Base-by-base conservation (phyloP, 2,329 filamentous ascomycete genomes). In the Aspergillus sp. region DNA sequence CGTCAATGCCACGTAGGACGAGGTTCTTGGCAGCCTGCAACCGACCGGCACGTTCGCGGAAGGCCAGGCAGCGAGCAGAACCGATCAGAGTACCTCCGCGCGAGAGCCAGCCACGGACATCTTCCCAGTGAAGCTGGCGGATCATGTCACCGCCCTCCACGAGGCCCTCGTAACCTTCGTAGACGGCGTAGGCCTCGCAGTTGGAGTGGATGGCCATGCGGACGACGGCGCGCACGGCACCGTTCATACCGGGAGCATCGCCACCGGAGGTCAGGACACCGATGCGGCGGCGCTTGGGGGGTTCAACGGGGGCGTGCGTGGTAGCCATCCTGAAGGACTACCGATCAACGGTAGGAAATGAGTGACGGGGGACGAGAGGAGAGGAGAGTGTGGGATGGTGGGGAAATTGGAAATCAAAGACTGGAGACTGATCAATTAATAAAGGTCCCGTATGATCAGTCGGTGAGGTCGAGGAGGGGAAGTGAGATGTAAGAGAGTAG, bases 71-170 rank as follows among this genome's bases (percentile, higher is more conserved):
- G 63, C 95, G 86, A 58, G 95, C 95, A 46, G 95, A 98, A 63
- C 95, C 95, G 72, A 99, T 98, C 63, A 97, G 85, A 16, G 95
- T 99, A 64, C 95, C 95, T 63, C 95, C 95, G 74, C 96, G 92
- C 32, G 91, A 94, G 56, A 96, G 85, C 84, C 90, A 99, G 70
- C 95, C 94, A 69, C 95, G 89, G 58, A 99, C 95, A 73, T 97
- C 92, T 65, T 96, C 86, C 94, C 94, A 98, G 54, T 86, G 80
- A 86, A 96, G 91, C 79, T 91, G 85, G 69, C 86, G 87, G 79
- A 99, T 98, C 79, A 94, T 87, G 73, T 92, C 84, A 51, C 92
- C 92, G 68, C 94, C 95, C 67, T 90, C 86, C 29, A 99, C 94
- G 56, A 99, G 84, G 47, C 95, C 95, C 73, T 98, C 92, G 79